Evolutionary conservation across 257 asterid genomes (phyloP).

Genomic region (Leptodermis oblonga): DNA sequence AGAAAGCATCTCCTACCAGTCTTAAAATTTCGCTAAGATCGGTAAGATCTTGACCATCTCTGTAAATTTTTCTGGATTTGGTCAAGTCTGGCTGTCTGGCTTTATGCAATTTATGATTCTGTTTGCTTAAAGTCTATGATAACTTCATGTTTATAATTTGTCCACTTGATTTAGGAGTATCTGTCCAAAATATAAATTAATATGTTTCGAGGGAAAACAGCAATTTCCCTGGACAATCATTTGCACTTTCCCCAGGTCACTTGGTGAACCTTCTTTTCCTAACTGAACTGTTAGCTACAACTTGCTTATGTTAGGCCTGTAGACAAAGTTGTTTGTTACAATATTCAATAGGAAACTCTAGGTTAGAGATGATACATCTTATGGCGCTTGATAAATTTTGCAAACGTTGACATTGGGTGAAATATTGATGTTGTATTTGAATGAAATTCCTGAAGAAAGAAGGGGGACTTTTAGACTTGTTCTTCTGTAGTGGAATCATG

Average conservation of each 20-base stretch:
- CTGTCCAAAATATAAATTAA: background rate
- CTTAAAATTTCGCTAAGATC: slow-evolving; percentile 85
- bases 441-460: background rate
- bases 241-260: background rate
- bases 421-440: background rate
- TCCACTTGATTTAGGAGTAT: background rate
- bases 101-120: background rate
- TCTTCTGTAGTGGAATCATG: background rate
- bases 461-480: background rate
- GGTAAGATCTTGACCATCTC: slow-evolving; percentile 26
- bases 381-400: background rate
- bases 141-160: background rate
- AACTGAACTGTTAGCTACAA: background rate
- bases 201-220: background rate
- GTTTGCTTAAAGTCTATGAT: slow-evolving; percentile 1
- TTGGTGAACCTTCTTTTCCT: background rate
- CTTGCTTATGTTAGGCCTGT: background rate
- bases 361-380: background rate
- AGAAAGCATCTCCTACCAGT: slow-evolving; percentile 84
- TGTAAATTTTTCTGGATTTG: background rate
- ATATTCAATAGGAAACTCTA: background rate
- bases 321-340: background rate
- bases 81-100: background rate
- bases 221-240: background rate
- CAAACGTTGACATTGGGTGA: background rate